Conservation (phyloP, 345 rosid species). For the Sapria himalayana region DNA sequence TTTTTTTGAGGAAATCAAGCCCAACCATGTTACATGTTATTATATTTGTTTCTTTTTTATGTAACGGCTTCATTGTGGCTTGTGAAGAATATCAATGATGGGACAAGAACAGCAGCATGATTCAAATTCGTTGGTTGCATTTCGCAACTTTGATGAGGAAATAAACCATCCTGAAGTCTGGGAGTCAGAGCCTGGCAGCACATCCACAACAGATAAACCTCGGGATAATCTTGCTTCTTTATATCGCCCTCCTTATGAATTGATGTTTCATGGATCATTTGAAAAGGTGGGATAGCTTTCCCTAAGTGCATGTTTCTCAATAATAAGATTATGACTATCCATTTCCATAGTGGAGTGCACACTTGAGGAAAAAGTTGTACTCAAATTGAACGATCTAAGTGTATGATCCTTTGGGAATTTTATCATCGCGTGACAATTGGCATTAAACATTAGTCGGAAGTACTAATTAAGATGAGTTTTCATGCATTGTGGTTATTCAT, state of each 20-base stretch:
- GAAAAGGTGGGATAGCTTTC: constrained; percentile 62
- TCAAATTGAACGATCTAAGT: no score
- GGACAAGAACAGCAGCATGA: constrained; percentile 29
- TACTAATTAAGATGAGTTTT: no score
- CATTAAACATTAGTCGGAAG: no score
- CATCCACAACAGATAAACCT: constrained; percentile 33
- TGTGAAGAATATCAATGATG: constrained; percentile 25
- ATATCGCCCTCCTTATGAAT: constrained; percentile 79
- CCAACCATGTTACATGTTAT: not conserved
- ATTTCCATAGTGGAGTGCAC: no score
- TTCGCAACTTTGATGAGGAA: constrained; percentile 84
- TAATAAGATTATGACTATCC: no score
- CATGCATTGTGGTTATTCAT: no score
- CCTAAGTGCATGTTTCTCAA: no score
- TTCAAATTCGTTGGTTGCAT: constrained; percentile 48
- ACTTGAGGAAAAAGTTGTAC: no score
- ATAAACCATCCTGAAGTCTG: constrained; percentile 68
- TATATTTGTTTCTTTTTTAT: not conserved
- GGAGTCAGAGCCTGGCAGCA: constrained; percentile 41
- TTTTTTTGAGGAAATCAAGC: not conserved
- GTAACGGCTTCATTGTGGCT: not conserved
- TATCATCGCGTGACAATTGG: no score
- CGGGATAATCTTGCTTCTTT: constrained; percentile 89
- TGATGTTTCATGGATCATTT: constrained; percentile 77
- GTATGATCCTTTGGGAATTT: no score